Conservation (phyloP, 2,329 filamentous ascomycete species). For the Fusarium decemcellulare region DNA sequence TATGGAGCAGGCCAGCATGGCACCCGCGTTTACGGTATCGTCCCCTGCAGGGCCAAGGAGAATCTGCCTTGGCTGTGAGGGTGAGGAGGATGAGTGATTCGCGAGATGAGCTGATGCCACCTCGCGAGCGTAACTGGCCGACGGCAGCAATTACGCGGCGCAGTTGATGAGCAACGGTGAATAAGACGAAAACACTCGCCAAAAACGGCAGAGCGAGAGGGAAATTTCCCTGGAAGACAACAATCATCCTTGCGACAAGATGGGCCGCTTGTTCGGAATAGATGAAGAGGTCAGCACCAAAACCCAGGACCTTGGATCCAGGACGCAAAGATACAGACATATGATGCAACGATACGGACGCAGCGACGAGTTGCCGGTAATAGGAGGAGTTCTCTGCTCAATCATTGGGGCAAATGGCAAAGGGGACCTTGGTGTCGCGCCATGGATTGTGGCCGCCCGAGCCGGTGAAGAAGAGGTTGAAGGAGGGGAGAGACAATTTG, state of each 20-base stretch:
- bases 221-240: conserved; percentile 5
- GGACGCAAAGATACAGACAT: background rate
- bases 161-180: conserved; percentile 19
- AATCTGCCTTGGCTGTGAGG: conserved; percentile 10
- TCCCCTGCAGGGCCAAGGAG: conserved; percentile 19
- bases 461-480: conserved; percentile 3
- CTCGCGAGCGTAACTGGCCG: background rate
- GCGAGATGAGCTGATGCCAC: conserved; percentile 17
- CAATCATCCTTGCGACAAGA: conserved; percentile 23
- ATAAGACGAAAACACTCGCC: conserved; percentile 10
- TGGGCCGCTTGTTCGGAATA: conserved; percentile 29
- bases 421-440: conserved; percentile 4
- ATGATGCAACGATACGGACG: background rate
- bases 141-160: conserved; percentile 27
- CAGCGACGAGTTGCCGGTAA: background rate
- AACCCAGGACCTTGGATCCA: conserved; percentile 7
- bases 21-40: conserved; percentile 13
- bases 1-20: conserved; percentile 1
- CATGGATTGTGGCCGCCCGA: conserved; percentile 18
- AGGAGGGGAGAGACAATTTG: conserved; percentile 19
- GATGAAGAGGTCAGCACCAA: conserved; percentile 15
- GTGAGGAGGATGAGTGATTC: conserved; percentile 19
- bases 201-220: conserved; percentile 3
- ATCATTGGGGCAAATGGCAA: background rate
- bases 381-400: background rate